These are phyloP conservation scores for Dactylonectria macrodidyma DNA, from an alignment of 2,329 filamentous ascomycete genomes.

Conservation along the genomic window DNA sequence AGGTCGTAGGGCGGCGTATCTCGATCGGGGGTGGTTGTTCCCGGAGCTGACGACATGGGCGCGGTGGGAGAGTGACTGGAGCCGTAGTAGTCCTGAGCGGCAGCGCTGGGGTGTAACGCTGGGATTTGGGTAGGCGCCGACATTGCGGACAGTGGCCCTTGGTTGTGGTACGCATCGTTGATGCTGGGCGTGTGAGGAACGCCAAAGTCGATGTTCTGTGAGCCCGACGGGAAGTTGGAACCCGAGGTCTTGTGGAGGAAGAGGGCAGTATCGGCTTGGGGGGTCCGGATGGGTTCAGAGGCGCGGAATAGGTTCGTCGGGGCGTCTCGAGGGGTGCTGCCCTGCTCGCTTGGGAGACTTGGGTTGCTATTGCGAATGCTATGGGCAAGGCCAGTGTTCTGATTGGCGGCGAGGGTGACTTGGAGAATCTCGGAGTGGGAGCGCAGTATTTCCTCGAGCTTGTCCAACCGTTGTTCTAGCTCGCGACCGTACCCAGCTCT, in stretches of 20 bases:
- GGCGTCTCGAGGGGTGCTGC: constrained; percentile 68
- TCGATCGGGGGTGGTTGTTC: constrained; percentile 62
- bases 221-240: constrained; percentile 58
- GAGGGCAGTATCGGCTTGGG: constrained; percentile 71
- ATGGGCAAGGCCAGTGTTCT: constrained; percentile 52
- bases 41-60: constrained; percentile 62
- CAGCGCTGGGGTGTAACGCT: constrained; percentile 56
- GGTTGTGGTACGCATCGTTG: constrained; percentile 65
- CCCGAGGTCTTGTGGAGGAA: constrained; percentile 73
- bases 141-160: constrained; percentile 59
- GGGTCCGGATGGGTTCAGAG: constrained; percentile 64
- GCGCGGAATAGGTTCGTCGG: constrained; percentile 62
- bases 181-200: constrained; percentile 63
- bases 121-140: constrained; percentile 53
- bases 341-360: constrained; percentile 69
- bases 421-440: constrained; percentile 78
- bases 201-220: constrained; percentile 66
- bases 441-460: constrained; percentile 76
- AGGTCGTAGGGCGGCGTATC: constrained; percentile 83
- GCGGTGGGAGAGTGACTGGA: constrained; percentile 69
- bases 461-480: constrained; percentile 80
- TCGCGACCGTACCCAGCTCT: constrained; percentile 80
- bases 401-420: constrained; percentile 61
- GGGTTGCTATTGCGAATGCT: constrained; percentile 66
- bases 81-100: constrained; percentile 67